Base-by-base conservation (phyloP, 208 protist genomes). In the Lotmaria passim region DNA sequence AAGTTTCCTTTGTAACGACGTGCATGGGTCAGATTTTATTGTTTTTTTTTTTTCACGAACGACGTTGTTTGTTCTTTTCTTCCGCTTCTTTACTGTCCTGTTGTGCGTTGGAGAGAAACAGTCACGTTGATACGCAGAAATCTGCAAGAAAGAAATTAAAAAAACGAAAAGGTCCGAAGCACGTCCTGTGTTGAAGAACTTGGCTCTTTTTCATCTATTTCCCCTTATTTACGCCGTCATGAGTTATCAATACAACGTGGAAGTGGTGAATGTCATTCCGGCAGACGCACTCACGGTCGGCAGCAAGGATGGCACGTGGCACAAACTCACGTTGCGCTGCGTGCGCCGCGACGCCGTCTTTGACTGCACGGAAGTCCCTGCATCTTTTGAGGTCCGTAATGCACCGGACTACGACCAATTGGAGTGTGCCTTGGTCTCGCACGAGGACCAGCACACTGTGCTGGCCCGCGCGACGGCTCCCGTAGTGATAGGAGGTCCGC, bases 241-340 rank as follows among this genome's bases (percentile, higher is more conserved):
- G 60, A 66, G 60, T 34, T 78, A 74, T n/a, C 60, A 69, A 24
- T 81, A 74, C 53, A 51, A 34, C 26, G 33, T 85, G 3, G 73
- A 85, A 43, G 57, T 85, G 26, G 55, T 81, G 28, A 74, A 73
- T 19, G 66, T 73, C 17, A 24, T 62, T n/a, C 69, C 68, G 3
- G 24, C 47, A 3, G 44, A 56, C 12, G 34, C 41, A 19, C 41
- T 75, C n/a, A 1, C n/a, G n/a, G n/a, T 23, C 12, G 24, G 19
- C 21, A 39, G 14, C 15, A 30, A 0, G 12, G 57, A 57, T 31
- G 41, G 14, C 10, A 7, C 12, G 24, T 30, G 2, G 15, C 31
- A 23, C 57, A 60, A 69, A 21, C 10, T 79, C 12, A n/a, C 39
- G 6, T 39, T 79, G 36, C 48, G 33, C 8, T 79, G 73, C 34